Conservation (phyloP, 192 early-diverging fungal genomes). For the Geranomyces michiganensis region DNA sequence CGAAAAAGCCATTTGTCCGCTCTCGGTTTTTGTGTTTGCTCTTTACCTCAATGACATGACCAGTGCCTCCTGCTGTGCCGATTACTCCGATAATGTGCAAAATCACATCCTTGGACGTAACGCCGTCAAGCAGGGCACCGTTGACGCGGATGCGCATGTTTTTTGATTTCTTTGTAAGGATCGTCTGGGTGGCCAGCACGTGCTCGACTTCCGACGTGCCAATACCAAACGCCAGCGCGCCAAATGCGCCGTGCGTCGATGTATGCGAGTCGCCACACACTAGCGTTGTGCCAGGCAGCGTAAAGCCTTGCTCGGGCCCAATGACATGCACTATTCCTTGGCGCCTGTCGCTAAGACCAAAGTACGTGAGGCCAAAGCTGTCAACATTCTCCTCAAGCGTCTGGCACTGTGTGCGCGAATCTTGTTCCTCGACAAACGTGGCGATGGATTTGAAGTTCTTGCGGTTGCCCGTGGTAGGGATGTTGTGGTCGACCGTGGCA, state of each 20-base stretch:
- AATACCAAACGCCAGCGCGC: conserved; percentile 73
- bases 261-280: conserved; percentile 78
- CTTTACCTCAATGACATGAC: conserved; percentile 61
- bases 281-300: conserved; percentile 70
- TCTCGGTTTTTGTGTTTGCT: no score
- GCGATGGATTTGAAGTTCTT: conserved; percentile 56
- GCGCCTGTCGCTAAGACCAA: conserved; percentile 67
- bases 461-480: conserved; percentile 47
- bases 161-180: conserved; percentile 69
- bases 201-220: conserved; percentile 78
- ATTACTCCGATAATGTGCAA: conserved; percentile 71
- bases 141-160: conserved; percentile 67
- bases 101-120: conserved; percentile 69
- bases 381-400: conserved; percentile 69
- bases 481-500: conserved; percentile 77
- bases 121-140: conserved; percentile 54
- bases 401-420: conserved; percentile 62
- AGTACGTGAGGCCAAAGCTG: conserved; percentile 66
- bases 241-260: conserved; percentile 74
- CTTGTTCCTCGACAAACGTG: conserved; percentile 65
- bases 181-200: conserved; percentile 72
- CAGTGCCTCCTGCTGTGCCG: conserved; percentile 73
- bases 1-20: no score
- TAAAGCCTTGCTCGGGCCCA: conserved; percentile 76
- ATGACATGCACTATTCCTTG: conserved; percentile 78